Evolutionary conservation across 441 rosid genomes (phyloP).

Genomic region (Manihot esculenta): DNA sequence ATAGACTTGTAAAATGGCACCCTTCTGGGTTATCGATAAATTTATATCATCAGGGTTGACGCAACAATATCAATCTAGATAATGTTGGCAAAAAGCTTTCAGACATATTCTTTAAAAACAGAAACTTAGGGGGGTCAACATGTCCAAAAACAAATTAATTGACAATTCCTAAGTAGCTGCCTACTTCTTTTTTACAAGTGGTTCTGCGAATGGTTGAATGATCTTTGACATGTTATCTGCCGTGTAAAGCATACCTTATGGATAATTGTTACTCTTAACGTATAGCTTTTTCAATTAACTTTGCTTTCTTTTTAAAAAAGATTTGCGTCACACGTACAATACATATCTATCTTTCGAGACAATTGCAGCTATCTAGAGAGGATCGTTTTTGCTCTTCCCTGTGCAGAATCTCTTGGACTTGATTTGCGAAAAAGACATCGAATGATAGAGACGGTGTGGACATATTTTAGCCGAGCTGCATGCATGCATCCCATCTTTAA

Average conservation of each 20-base stretch:
- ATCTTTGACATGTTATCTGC: constrained; percentile 34
- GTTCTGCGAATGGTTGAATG: constrained; percentile 9
- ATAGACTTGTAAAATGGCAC: background rate
- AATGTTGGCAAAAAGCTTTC: background rate
- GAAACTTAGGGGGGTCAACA: constrained; percentile 7
- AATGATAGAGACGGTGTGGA: constrained; percentile 1
- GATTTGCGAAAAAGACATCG: background rate
- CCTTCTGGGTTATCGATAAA: background rate
- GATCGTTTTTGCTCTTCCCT: background rate
- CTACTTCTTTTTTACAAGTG: background rate
- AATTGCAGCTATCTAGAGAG: constrained; percentile 1
- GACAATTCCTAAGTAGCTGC: background rate
- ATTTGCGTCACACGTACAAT: constrained; percentile 27
- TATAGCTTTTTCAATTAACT: background rate
- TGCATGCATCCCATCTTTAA: background rate
- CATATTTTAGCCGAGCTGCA: constrained; percentile 2
- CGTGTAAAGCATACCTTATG: constrained; percentile 45
- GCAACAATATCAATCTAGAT: background rate
- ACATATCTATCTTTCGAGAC: constrained; percentile 17
- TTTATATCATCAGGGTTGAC: background rate
- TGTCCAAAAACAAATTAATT: constrained; percentile 6
- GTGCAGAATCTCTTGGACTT: background rate
- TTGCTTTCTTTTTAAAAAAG: constrained; percentile 23
- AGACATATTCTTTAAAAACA: background rate
- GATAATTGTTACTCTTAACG: constrained; percentile 25